These are phyloP conservation scores for Starmerella stellata DNA, from an alignment of 805 yeast genomes.

Conservation along the genomic window DNA sequence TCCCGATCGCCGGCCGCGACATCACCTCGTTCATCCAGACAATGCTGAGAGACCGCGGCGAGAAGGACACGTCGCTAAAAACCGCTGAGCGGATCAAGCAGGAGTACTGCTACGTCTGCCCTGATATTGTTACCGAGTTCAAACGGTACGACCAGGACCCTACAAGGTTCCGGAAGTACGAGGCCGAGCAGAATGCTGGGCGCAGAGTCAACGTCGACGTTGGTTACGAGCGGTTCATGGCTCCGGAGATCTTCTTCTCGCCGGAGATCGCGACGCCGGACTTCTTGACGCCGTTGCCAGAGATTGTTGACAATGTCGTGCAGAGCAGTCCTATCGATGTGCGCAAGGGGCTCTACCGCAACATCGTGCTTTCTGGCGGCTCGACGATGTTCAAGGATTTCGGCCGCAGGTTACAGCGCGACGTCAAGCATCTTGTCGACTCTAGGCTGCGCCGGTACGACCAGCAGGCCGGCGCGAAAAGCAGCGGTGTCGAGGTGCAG, in stretches of 20 bases:
- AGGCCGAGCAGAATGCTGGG: conserved; percentile 50
- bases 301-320: conserved; percentile 86
- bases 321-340: conserved; percentile 95
- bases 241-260: conserved; percentile 97
- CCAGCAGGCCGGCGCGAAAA: conserved; percentile 40
- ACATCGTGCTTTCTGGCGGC: conserved; percentile 92
- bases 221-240: conserved; percentile 93
- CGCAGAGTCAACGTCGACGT: conserved; percentile 61
- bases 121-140: conserved; percentile 93
- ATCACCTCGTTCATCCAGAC: conserved; percentile 87
- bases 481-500: conserved; percentile 91
- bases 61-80: conserved; percentile 75
- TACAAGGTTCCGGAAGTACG: conserved; percentile 80
- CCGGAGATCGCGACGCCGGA: conserved; percentile 95
- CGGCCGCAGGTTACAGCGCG: conserved; percentile 94
- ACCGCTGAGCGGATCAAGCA: conserved; percentile 96
- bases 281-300: conserved; percentile 87
- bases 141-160: conserved; percentile 86
- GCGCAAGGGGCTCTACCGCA: conserved; percentile 85
- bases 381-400: conserved; percentile 97
- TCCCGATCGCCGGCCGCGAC: conserved; percentile 97
- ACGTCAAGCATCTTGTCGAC: conserved; percentile 68
- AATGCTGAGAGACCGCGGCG: conserved; percentile 90
- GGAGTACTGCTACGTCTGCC: conserved; percentile 91
- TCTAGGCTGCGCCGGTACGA: conserved; percentile 76